These are phyloP conservation scores for Solanum tarapatanum DNA, from an alignment of 257 asterid genomes.

Conservation along the genomic window DNA sequence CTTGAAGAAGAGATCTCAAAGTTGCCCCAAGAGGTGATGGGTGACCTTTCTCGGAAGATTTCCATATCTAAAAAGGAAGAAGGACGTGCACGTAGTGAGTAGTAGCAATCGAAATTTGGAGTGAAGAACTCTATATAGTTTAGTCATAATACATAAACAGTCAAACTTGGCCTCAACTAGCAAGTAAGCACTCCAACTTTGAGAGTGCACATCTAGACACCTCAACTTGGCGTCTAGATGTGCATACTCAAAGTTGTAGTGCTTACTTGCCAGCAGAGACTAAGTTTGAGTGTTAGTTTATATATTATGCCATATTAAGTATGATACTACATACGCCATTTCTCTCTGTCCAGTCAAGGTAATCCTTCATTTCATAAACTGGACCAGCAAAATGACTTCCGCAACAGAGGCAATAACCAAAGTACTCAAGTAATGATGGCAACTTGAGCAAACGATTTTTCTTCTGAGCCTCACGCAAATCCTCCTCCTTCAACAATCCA, in stretches of 20 bases:
- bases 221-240: background rate
- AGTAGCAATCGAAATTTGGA: background rate
- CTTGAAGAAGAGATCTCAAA: conserved; percentile 73
- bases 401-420: conserved; percentile 87
- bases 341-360: conserved; percentile 84
- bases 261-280: background rate
- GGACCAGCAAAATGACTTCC: conserved; percentile 99
- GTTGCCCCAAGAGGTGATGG: conserved; percentile 86
- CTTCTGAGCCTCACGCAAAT: conserved; percentile 70
- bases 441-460: conserved; percentile 63
- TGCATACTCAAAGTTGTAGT: background rate
- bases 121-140: background rate
- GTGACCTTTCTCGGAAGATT: conserved; percentile 46
- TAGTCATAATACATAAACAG: background rate
- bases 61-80: conserved; percentile 47
- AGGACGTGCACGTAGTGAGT: background rate
- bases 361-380: conserved; percentile 88
- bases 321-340: conserved; percentile 49
- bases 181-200: background rate
- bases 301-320: background rate
- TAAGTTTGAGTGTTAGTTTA: background rate
- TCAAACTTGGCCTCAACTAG: background rate
- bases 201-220: background rate
- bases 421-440: conserved; percentile 75
- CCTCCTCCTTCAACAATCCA: conserved; percentile 73